A percentile compares a stretch with the other conserved stretches of the same genome.
Conservation (phyloP, 2,329 filamentous ascomycete species). For the Blastomyces emzantsi region DNA sequence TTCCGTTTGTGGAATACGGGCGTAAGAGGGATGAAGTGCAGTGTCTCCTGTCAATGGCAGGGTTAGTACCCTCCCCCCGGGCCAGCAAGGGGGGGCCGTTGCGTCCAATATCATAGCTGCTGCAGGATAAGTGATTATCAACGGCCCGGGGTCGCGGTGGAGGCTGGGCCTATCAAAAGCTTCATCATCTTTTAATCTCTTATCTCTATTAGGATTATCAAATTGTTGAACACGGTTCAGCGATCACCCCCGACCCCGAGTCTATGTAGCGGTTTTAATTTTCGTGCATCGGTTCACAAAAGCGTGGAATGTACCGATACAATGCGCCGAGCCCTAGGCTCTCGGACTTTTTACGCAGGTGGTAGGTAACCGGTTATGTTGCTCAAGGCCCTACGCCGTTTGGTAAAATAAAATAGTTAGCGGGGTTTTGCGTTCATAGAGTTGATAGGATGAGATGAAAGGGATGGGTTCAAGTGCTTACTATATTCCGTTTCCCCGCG, state of each 20-base stretch:
- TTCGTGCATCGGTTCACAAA: not conserved
- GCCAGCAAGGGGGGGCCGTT: not conserved
- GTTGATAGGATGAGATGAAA: not conserved
- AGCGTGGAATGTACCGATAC: conserved; percentile 4
- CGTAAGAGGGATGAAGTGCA: not conserved
- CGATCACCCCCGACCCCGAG: not conserved
- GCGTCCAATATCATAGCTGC: not conserved
- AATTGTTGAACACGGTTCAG: not conserved
- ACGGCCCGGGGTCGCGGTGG: not conserved
- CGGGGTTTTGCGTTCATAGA: not conserved
- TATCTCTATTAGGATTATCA: conserved; percentile 4
- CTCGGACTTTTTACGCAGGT: not conserved
- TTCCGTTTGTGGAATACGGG: not conserved
- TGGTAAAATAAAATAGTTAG: not conserved
- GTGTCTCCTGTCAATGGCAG: not conserved
- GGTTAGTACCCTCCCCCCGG: not conserved
- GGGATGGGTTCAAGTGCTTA: not conserved
- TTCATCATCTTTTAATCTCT: not conserved
- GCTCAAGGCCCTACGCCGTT: not conserved
- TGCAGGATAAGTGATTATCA: not conserved
- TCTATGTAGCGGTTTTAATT: not conserved
- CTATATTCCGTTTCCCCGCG: not conserved
- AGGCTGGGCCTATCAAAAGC: not conserved
- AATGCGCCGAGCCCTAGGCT: not conserved
- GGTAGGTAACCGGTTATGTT: not conserved